Conservation (phyloP, 164 flowering plant genomes). For the grape (Vitis vinifera) region ASM3070453v1 NC_081806.1:2081001-2081500, state of each 20-base stretch:
- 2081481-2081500: constrained; percentile 48
- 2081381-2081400: constrained; percentile 45
- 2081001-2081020: constrained; percentile 4
- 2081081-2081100: constrained; percentile 40
- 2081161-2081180: constrained; percentile 26
- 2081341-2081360: constrained; percentile 26
- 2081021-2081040: constrained; percentile 35
- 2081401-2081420: constrained; percentile 49
- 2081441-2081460: constrained; percentile 28
- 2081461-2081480: constrained; percentile 44
- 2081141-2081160: constrained; percentile 47
- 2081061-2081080: constrained; percentile 45
- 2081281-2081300: background rate
- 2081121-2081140: constrained; percentile 35
- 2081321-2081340: constrained; percentile 29
- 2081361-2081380: constrained; percentile 50
- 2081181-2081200: constrained; percentile 46
- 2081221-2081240: constrained; percentile 38
- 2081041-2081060: constrained; percentile 63
- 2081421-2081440: constrained; percentile 45
- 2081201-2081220: constrained; percentile 41
- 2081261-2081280: constrained; percentile 49
- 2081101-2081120: constrained; percentile 29
- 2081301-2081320: constrained; percentile 26
- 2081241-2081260: constrained; percentile 40